Conservation (phyloP, 2,329 filamentous ascomycete species). For the Aspergillus jensenii region DNA sequence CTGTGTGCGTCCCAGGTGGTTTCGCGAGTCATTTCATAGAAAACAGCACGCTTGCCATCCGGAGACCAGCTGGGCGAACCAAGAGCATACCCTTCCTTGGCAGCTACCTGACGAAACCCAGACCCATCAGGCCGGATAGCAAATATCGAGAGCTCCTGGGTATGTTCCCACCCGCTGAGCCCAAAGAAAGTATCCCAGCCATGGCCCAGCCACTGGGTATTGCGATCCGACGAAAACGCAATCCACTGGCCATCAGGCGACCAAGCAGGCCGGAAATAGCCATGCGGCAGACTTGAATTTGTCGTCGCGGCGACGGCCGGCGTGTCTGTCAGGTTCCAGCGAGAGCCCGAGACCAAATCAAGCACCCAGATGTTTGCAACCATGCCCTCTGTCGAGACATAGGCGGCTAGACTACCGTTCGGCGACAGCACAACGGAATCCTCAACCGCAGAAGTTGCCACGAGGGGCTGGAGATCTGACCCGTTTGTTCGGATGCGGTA, state of each 20-base stretch:
- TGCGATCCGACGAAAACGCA: slow-evolving; percentile 44
- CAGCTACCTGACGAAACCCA: slow-evolving; percentile 27
- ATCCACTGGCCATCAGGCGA: slow-evolving; percentile 45
- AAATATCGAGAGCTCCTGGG: no score
- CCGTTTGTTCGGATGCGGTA: slow-evolving; percentile 41
- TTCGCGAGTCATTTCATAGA: slow-evolving; percentile 42
- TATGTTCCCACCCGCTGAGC: slow-evolving; percentile 43
- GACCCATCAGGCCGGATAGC: slow-evolving; percentile 30
- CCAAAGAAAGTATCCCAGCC: slow-evolving; percentile 27
- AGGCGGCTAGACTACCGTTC: slow-evolving; percentile 39
- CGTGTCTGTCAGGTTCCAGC: slow-evolving; percentile 40
- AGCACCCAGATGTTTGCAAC: slow-evolving; percentile 44
- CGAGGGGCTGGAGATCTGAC: slow-evolving; percentile 34
- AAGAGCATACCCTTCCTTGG: slow-evolving; percentile 34
- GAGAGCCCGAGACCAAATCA: slow-evolving; percentile 34
- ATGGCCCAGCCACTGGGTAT: slow-evolving; percentile 45
- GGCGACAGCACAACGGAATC: slow-evolving; percentile 41
- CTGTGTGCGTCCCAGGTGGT: slow-evolving; percentile 41
- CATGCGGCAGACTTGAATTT: slow-evolving; percentile 28
- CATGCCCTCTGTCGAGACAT: slow-evolving; percentile 41
- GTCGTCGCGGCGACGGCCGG: slow-evolving; percentile 8
- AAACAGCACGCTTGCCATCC: slow-evolving; percentile 38
- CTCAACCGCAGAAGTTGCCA: slow-evolving; percentile 37
- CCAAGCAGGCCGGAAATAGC: slow-evolving; percentile 43
- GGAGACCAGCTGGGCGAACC: slow-evolving; percentile 42